Evolutionary conservation across 306 rosid species (phyloP).

Genomic region (Cucumis hystrix): DNA sequence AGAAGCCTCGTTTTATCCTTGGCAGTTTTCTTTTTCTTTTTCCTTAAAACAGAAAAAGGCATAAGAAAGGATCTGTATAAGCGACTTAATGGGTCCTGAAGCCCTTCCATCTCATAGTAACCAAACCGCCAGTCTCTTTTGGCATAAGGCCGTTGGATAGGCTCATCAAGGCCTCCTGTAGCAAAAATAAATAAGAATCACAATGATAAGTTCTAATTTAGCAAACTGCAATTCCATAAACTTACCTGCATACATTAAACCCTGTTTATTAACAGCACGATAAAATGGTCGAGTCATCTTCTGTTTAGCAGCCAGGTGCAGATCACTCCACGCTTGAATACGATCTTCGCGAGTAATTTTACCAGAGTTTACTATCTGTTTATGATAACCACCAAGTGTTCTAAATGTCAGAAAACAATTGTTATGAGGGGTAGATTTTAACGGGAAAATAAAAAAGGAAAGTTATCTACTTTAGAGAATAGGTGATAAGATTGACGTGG

Average conservation of each 20-base stretch:
- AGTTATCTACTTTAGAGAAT: constrained; percentile 51
- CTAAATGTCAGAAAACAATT: neutral
- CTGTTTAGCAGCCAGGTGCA: constrained; percentile 52
- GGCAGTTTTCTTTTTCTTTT: constrained; percentile 26
- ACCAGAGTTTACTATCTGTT: constrained; percentile 55
- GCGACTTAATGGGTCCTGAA: constrained; percentile 66
- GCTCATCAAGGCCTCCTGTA: constrained; percentile 86
- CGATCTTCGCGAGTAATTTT: constrained; percentile 67
- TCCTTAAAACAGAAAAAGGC: constrained; percentile 20
- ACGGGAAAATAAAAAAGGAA: neutral
- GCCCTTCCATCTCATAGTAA: constrained; percentile 87
- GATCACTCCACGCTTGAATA: constrained; percentile 61
- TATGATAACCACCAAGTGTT: constrained; percentile 4
- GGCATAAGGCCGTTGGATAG: constrained; percentile 51
- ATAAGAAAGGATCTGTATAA: constrained; percentile 37
- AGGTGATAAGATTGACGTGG: constrained; percentile 88
- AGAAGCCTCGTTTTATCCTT: constrained; percentile 28
- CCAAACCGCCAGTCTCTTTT: constrained; percentile 94
- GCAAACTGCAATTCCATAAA: constrained; percentile 5
- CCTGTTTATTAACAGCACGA: constrained; percentile 50
- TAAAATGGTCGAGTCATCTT: constrained; percentile 70
- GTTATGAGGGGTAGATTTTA: neutral
- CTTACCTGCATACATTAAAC: constrained; percentile 94
- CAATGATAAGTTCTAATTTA: neutral
- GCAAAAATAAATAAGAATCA: neutral